Conservation (phyloP, 257 asterid species). For the Gynochthodes officinalis region DNA sequence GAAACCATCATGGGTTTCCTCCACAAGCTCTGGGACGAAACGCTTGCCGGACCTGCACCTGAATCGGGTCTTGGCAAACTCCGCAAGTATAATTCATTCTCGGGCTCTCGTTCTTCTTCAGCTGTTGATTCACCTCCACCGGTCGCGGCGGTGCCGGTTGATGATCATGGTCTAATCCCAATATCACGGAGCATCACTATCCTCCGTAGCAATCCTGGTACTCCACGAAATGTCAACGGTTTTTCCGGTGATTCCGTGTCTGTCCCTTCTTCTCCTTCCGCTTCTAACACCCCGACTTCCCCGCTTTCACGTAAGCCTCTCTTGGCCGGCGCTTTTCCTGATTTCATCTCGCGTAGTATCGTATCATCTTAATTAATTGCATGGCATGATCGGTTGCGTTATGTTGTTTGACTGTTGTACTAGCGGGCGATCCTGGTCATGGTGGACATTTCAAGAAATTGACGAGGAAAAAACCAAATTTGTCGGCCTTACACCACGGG, state of each 20-base stretch:
- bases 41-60: constrained; percentile 79
- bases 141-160: not conserved
- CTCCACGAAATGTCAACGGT: constrained; percentile 13
- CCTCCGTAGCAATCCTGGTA: constrained; percentile 31
- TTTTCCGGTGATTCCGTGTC: constrained; percentile 44
- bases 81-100: constrained; percentile 59
- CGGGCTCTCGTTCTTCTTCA: constrained; percentile 24
- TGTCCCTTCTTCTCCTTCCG: constrained; percentile 56
- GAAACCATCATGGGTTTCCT: constrained; percentile 60
- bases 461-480: constrained; percentile 38
- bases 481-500: constrained; percentile 21
- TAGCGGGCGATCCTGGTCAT: constrained; percentile 56
- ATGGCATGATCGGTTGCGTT: not conserved
- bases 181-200: constrained; percentile 59
- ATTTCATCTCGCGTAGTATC: not conserved
- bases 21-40: constrained; percentile 83
- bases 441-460: constrained; percentile 58
- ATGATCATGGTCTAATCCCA: constrained; percentile 26
- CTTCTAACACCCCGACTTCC: constrained; percentile 46
- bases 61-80: constrained; percentile 70
- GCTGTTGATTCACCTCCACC: not conserved
- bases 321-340: not conserved
- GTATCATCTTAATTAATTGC: not conserved
- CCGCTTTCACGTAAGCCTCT: constrained; percentile 58
- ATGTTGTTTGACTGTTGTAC: not conserved